phyloP scores from a whole-genome alignment of 1,139 yeast genomes.

The Sugiyamaella paludigena region DNA sequence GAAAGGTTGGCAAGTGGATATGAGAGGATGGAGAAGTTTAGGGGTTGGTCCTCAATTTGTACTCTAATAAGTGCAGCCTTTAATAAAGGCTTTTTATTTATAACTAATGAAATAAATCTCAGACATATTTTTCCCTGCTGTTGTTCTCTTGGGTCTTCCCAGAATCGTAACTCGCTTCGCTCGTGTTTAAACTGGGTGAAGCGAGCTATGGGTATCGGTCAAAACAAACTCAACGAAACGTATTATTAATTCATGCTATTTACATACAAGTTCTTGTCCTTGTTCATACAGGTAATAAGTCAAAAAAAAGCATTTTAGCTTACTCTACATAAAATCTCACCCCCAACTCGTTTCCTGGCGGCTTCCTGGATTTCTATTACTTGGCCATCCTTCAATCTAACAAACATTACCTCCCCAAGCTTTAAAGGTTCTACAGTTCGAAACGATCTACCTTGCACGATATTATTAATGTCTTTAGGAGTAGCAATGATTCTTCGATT shows the following conservation, averaged over 20 bases:
- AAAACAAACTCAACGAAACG: background rate
- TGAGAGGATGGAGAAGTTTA: slow-evolving; percentile 72
- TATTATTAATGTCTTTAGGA: slow-evolving; percentile 61
- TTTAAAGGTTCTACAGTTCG: slow-evolving; percentile 77
- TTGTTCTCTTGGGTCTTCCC: slow-evolving; percentile 2
- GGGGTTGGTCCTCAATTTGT: slow-evolving; percentile 61
- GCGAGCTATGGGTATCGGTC: background rate
- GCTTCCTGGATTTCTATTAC: slow-evolving; percentile 83
- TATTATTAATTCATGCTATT: slow-evolving; percentile 2
- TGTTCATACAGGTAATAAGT: background rate
- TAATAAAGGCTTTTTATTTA: background rate
- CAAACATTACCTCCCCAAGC: slow-evolving; percentile 85
- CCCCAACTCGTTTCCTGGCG: slow-evolving; percentile 65
- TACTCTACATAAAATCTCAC: slow-evolving; percentile 81
- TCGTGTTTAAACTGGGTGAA: too few relatives aligned
- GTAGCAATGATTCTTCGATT: slow-evolving; percentile 68
- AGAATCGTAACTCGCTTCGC: background rate
- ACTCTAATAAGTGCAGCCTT: slow-evolving; percentile 33
- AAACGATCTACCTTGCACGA: slow-evolving; percentile 74
- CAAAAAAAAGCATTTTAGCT: slow-evolving; percentile 37
- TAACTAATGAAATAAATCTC: background rate
- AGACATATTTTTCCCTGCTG: background rate
- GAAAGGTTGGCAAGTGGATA: slow-evolving; percentile 85
- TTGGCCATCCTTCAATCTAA: slow-evolving; percentile 49
- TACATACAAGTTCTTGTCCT: slow-evolving; percentile 6